Evolutionary conservation across 176 grass and related monocot genomes (phyloP), one percentile per base, ranked within the genome.

Genomic region (Coix lacrymajobi): DNA sequence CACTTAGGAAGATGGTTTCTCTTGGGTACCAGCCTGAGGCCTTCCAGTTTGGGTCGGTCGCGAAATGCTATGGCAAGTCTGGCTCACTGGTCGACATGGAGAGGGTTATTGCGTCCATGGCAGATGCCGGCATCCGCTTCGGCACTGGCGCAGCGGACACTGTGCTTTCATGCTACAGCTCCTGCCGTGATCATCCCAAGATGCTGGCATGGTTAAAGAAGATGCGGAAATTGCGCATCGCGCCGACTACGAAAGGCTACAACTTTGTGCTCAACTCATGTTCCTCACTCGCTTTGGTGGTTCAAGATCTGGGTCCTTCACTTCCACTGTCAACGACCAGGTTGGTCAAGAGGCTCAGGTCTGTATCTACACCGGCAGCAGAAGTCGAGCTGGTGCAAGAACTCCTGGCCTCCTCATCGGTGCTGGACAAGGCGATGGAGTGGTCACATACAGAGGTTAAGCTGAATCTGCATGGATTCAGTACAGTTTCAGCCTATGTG

Each of bases 391-490:
- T 96, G 30, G 72, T 99, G 51, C 89, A 81, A 15, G 81, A 99
- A 69, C 84, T 96, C 10, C 72, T 92, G 40, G 19, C 24, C 0
- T 82, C 89, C 19, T 93, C 92, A 1, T 90, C 85, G 0, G 69
- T 93, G 51, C 38, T 95, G 58, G 41, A 58, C 24, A 88, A 92
- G 65, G 90, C 83, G 4, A 83, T 88, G 79, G 39, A 85, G 26
- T 98, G 92, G 96, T 92, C 87, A 2, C 78, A 90, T 34, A 71
- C 85, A 4, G 91, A 91, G 58, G 87, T 88, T 46, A 98, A 98
- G 85, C 83, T 98, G 81, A 94, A 98, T 36, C 88, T 98, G 25
- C 96, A 96, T 49, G 93, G 96, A 3, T 98, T 93, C 45, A 90
- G 76, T 69, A 79, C 71, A 32, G 67, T 84, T 71, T 77, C 96